Percentiles rank a stretch among this genome's conserved stretches.
Conservation (phyloP, 1,284 basidiomycete species). For the Melampsora occidentalis region DNA sequence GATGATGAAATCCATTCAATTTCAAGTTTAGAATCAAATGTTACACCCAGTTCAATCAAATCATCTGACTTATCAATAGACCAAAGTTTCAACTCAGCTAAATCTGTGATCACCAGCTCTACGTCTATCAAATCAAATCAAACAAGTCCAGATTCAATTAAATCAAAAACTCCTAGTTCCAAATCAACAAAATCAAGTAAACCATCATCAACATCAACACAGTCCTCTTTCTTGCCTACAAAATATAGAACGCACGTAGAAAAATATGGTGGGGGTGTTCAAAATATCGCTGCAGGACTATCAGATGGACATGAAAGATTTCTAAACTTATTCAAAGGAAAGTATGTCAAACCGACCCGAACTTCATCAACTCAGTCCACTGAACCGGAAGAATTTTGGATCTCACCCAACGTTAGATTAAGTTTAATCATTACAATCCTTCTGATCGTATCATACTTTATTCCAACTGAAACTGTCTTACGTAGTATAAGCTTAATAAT, state of each 20-base stretch:
- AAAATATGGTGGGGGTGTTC: slow-evolving; percentile 40
- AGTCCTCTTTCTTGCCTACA: slow-evolving; percentile 10
- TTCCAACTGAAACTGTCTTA: slow-evolving; percentile 25
- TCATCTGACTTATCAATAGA: too few relatives aligned
- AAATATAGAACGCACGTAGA: slow-evolving; percentile 30
- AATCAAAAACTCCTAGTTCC: too few relatives aligned
- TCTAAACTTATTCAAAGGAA: slow-evolving; percentile 20
- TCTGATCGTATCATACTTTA: slow-evolving; percentile 14
- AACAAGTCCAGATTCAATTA: too few relatives aligned
- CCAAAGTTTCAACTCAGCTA: too few relatives aligned
- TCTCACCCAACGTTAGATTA: slow-evolving; percentile 31
- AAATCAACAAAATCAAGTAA: neutral
- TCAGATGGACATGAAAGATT: slow-evolving; percentile 33
- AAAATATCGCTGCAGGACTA: slow-evolving; percentile 29
- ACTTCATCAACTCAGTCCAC: neutral
- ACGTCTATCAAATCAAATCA: too few relatives aligned
- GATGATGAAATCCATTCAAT: too few relatives aligned
- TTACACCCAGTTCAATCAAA: too few relatives aligned
- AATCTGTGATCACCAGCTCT: too few relatives aligned
- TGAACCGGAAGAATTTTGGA: neutral
- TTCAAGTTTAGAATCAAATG: too few relatives aligned
- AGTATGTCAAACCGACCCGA: slow-evolving; percentile 29
- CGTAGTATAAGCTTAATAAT: slow-evolving; percentile 16
- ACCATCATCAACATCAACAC: slow-evolving; percentile 4
- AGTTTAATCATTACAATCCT: slow-evolving; percentile 20